phyloP scores from a whole-genome alignment of 768 basidiomycete genomes.

The Suillus sp. region DNA sequence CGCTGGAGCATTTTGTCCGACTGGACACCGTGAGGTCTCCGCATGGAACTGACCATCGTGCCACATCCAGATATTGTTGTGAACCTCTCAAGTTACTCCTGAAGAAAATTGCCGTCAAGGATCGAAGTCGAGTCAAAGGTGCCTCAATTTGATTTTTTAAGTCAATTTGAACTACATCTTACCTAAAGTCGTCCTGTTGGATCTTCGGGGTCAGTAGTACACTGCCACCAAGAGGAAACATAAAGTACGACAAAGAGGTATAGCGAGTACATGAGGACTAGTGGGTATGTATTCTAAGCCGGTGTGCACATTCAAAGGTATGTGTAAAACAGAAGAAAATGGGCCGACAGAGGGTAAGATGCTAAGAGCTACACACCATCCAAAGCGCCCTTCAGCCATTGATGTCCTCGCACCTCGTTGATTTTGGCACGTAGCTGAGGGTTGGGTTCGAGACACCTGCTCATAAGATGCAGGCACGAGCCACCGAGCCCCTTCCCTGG shows the following conservation, averaged over 20 bases:
- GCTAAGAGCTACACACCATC: slow-evolving; percentile 21
- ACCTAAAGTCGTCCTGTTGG: neutral
- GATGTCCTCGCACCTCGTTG: slow-evolving; percentile 75
- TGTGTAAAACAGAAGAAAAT: slow-evolving; percentile 7
- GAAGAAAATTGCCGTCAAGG: neutral
- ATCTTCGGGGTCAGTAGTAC: neutral
- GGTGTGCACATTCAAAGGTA: neutral
- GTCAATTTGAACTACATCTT: neutral
- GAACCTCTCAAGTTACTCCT: neutral
- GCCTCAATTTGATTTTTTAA: neutral
- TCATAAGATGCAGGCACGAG: slow-evolving; percentile 63
- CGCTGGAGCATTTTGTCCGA: neutral
- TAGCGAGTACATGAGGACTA: slow-evolving; percentile 1
- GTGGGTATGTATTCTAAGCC: neutral
- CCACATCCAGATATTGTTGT: neutral
- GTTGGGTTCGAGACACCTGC: slow-evolving; percentile 81
- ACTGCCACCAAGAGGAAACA: neutral
- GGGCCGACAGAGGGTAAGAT: neutral
- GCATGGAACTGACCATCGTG: neutral
- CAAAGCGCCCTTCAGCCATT: slow-evolving; percentile 61
- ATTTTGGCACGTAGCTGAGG: slow-evolving; percentile 82
- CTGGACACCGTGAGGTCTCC: neutral
- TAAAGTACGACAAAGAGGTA: slow-evolving; percentile 1
- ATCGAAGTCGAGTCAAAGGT: neutral
- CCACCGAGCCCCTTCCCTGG: slow-evolving; percentile 42